These are phyloP conservation scores for Solanum medicagineum DNA, from an alignment of 257 asterid species.

Conservation along the genomic window DNA sequence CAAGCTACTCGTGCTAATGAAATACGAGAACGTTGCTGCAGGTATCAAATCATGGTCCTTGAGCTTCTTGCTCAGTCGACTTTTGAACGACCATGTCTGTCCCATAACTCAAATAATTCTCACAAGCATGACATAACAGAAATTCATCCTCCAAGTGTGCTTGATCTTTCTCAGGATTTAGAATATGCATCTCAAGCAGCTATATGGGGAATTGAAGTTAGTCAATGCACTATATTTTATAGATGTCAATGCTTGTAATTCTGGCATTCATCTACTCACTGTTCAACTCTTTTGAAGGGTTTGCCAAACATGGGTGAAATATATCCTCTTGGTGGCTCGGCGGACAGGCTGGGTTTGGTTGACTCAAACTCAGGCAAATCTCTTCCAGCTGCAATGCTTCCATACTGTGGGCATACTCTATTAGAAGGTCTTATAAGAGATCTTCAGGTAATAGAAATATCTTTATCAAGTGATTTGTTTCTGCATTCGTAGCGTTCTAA, in stretches of 20 bases:
- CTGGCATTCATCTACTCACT: slow-evolving; percentile 13
- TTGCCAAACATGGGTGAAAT: slow-evolving; percentile 97
- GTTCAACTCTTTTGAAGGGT: slow-evolving; percentile 63
- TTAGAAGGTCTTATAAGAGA: slow-evolving; percentile 97
- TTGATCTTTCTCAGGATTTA: slow-evolving; percentile 70
- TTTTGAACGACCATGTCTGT: slow-evolving; percentile 36
- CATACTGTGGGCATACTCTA: slow-evolving; percentile 86
- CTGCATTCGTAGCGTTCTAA: neutral
- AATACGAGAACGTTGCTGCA: slow-evolving; percentile 11
- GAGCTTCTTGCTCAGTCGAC: slow-evolving; percentile 70
- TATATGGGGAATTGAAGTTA: slow-evolving; percentile 91
- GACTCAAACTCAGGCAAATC: slow-evolving; percentile 85
- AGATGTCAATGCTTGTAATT: neutral
- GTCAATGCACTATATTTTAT: slow-evolving; percentile 19
- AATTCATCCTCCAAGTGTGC: slow-evolving; percentile 78
- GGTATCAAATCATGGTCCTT: slow-evolving; percentile 70
- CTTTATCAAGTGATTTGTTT: neutral
- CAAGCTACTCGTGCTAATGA: neutral
- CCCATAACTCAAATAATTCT: slow-evolving; percentile 29
- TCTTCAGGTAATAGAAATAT: slow-evolving; percentile 61
- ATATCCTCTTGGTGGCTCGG: slow-evolving; percentile 97
- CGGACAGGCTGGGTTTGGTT: slow-evolving; percentile 92
- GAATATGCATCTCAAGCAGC: slow-evolving; percentile 92
- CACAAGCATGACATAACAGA: slow-evolving; percentile 35
- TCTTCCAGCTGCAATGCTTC: slow-evolving; percentile 99